Base-by-base conservation (phyloP, 371 early-diverging fungal genomes). In the Paramicrosporidium saccamoebae region DNA sequence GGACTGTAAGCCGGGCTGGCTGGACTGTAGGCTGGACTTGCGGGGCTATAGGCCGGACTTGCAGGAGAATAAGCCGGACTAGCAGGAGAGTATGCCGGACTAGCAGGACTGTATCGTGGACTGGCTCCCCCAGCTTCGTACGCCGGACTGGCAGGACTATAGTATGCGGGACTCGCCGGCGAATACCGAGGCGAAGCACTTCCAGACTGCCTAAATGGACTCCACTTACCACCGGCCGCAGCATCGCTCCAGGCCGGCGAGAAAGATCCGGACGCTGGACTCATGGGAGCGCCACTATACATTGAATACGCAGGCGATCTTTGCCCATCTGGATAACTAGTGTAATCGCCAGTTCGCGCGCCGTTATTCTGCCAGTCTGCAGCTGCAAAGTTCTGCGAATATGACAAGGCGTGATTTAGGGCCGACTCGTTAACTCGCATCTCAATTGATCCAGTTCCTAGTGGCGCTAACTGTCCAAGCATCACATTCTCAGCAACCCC, bases 401-500 rank as follows among this genome's bases (percentile, higher is more conserved):
- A 15, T 39, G 35, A 9, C 30, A 27, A 0, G 30, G 44, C 58
- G 3, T 48, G 44, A 31, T 58, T 52, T 19, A 90, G 41, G 67
- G 67, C 62, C 23, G 78, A 74, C 37, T 78, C 75, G 35, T 86
- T 71, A 36, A 90, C 46, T 45, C 77, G 51, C 22, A 95, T 54
- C 28, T 78, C 82, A 36, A 86, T 79, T 33, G 60, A 60, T 31
- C 98, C 97, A 2, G 99, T 92, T 25, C 99, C 98, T 32, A 96
- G 43, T 20, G 94, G 86, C 7, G 95, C 94, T 27, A 96, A 43
- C 50, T 96, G 92, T 21, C 98, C 98, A 25, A 97, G 49, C 63
- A 98, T 73, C 20, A 98, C 82, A 48, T 84, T 88, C 44, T 95
- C 95, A 2, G 90, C 72, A 11, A 98, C 86, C 31, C 95, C 94